Evolutionary conservation across 164 flowering plant genomes (phyloP).

Genomic region (Cinnamomum chago): DNA sequence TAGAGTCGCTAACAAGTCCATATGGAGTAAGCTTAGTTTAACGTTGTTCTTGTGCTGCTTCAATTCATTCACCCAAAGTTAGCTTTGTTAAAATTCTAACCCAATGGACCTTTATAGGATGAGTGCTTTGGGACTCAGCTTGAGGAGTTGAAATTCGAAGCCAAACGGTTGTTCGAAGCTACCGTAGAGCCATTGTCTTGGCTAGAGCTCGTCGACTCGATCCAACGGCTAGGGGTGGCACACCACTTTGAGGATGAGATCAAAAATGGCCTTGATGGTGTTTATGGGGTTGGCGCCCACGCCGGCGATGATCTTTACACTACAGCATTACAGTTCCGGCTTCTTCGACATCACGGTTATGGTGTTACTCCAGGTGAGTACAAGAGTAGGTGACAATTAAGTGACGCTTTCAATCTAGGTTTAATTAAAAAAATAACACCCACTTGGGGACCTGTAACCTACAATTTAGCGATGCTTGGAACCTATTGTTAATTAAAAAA

Average conservation of each 20-base stretch:
- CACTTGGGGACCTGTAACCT: background rate
- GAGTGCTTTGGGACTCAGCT: background rate
- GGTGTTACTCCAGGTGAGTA: constrained; percentile 9
- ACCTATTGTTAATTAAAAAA: too few species aligned
- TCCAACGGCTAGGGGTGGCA: constrained; percentile 28
- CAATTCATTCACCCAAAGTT: background rate
- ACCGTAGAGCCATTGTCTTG: constrained; percentile 3
- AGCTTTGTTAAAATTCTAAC: background rate
- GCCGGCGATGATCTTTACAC: constrained; percentile 8
- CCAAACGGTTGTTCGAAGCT: background rate
- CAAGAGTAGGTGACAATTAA: background rate
- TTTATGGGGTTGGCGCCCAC: background rate
- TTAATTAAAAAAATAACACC: background rate
- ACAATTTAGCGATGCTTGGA: too few species aligned
- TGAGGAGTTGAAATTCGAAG: constrained; percentile 1
- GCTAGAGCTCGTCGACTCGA: constrained; percentile 19
- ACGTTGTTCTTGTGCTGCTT: background rate
- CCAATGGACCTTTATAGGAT: background rate
- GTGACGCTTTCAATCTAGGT: background rate
- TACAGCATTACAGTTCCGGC: constrained; percentile 25
- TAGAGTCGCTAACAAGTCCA: background rate
- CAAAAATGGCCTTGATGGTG: constrained; percentile 6
- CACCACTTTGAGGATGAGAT: constrained; percentile 32
- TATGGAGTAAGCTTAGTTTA: background rate
- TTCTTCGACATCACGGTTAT: constrained; percentile 19